phyloP scores from a whole-genome alignment of 2,329 filamentous ascomycete genomes.

The Colletotrichum truncatum region DNA sequence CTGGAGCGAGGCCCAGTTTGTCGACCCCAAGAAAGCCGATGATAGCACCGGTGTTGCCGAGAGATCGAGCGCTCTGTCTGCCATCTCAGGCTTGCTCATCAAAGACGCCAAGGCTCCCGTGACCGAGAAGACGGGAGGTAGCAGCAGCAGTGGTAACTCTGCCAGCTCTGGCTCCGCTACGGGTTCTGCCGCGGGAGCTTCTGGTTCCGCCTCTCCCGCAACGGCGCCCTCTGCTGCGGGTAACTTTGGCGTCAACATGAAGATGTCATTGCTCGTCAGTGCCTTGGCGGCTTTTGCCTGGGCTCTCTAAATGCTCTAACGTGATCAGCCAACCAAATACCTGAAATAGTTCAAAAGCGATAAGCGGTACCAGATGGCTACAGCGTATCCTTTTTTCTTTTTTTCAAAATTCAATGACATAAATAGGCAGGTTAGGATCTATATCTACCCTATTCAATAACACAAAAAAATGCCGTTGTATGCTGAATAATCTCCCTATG shows the following conservation, averaged over 20 bases:
- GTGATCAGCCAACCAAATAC: no score
- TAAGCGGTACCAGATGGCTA: no score
- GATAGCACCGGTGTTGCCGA: conserved; percentile 57
- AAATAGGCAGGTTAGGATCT: neutral
- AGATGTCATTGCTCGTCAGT: neutral
- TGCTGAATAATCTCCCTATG: no score
- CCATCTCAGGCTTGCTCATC: conserved; percentile 51
- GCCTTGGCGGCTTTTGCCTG: neutral
- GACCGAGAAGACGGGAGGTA: neutral
- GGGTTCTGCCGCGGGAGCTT: neutral
- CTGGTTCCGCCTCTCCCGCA: neutral
- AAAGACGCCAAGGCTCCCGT: conserved; percentile 15
- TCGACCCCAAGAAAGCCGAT: conserved; percentile 52
- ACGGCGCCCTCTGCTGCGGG: neutral
- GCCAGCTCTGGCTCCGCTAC: neutral
- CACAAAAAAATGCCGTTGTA: neutral
- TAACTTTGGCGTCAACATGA: neutral
- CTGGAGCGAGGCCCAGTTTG: conserved; percentile 47
- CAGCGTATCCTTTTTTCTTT: no score
- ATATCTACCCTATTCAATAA: neutral
- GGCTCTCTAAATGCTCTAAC: neutral
- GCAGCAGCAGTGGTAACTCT: neutral
- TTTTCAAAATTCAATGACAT: neutral
- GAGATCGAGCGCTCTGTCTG: conserved; percentile 53
- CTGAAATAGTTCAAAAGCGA: no score